phyloP scores from a whole-genome alignment of 106 monocot genomes.

The Allium sativum region DNA sequence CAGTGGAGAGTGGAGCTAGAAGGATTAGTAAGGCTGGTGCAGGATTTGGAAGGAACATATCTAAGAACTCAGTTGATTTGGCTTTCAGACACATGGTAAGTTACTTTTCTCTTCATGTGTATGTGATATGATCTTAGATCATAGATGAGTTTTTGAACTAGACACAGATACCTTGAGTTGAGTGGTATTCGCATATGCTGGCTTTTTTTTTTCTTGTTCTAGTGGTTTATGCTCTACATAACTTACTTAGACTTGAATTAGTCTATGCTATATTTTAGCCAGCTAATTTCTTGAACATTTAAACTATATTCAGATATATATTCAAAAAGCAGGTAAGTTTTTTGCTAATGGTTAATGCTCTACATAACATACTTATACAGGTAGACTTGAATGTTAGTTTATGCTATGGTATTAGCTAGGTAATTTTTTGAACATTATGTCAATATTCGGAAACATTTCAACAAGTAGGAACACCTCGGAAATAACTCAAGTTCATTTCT shows the following conservation, averaged over 20 bases:
- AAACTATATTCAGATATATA: no score
- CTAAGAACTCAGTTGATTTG: conserved; percentile 72
- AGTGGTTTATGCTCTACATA: background rate
- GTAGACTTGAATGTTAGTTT: background rate
- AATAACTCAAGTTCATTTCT: no score
- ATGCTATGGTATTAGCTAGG: background rate
- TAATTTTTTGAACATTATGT: no score
- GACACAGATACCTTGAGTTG: background rate
- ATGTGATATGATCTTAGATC: background rate
- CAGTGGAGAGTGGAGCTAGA: conserved; percentile 9
- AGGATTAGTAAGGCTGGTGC: conserved; percentile 15
- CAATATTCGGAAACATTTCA: no score
- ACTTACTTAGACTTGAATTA: no score
- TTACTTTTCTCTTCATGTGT: background rate
- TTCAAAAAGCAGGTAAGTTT: no score
- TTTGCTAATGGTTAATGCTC: background rate
- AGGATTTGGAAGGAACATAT: conserved; percentile 62
- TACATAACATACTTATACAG: background rate
- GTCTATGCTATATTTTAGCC: no score
- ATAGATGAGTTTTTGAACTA: background rate
- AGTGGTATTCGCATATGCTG: background rate
- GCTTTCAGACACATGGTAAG: conserved; percentile 72
- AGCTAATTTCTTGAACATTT: no score
- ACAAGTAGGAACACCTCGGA: no score
- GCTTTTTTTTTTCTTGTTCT: background rate